Conservation (phyloP, 129 eudicot species). For the Escallonia herrerae region DNA sequence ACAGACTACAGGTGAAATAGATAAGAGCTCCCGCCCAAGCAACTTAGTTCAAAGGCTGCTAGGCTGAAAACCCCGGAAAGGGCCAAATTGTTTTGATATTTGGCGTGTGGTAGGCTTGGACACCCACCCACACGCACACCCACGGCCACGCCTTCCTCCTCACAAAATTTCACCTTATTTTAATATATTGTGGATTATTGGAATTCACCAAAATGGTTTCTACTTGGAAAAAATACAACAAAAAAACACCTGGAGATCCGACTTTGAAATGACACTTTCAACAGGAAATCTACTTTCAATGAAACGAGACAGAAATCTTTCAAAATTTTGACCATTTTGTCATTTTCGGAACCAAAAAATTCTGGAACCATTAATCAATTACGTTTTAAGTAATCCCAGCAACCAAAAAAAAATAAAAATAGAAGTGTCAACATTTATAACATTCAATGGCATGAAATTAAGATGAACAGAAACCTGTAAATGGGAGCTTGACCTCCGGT, state of each 20-base stretch:
- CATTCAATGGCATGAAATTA: no score
- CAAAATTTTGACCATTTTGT: background rate
- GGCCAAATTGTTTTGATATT: background rate
- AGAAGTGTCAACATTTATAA: background rate
- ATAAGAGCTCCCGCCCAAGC: background rate
- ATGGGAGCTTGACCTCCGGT: conserved; percentile 58
- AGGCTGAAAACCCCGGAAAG: no score
- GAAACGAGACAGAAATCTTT: background rate
- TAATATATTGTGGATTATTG: background rate
- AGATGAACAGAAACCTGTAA: conserved; percentile 32
- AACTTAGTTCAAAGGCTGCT: background rate
- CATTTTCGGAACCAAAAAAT: background rate
- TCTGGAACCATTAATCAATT: background rate
- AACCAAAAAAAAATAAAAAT: background rate
- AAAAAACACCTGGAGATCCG: no score
- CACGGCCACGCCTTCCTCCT: no score
- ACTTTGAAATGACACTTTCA: no score
- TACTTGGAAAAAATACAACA: background rate
- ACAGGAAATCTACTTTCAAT: no score
- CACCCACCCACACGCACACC: no score
- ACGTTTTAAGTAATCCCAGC: background rate
- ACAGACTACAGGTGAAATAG: background rate
- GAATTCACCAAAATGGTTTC: background rate
- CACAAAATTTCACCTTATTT: no score
- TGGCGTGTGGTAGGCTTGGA: background rate